A percentile compares a stretch with the other conserved stretches of the same genome.
Evolutionary conservation across 2,329 filamentous ascomycete species (phyloP).

Genomic region (Epichloe sibirici): DNA sequence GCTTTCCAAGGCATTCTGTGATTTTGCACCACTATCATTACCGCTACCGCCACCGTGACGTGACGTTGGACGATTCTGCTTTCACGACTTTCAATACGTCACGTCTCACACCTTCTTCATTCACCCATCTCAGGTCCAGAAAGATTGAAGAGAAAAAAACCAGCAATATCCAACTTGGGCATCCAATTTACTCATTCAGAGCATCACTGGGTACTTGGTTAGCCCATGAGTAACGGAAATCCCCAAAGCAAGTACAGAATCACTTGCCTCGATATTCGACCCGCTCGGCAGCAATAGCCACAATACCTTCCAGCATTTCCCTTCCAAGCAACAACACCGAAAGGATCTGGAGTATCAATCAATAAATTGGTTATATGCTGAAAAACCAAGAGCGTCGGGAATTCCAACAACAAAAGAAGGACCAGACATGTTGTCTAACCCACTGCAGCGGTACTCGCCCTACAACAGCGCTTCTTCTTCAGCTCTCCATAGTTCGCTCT

Average conservation of each 20-base stretch:
- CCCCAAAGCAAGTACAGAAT: constrained; percentile 3
- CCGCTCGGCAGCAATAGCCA: not conserved
- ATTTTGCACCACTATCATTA: not conserved
- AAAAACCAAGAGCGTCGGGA: not conserved
- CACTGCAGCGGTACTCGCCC: constrained; percentile 48
- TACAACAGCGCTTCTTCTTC: constrained; percentile 45
- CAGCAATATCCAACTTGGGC: not conserved
- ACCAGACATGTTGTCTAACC: constrained; percentile 49
- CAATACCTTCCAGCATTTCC: not conserved
- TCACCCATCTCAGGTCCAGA: too few relatives aligned
- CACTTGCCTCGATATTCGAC: not conserved
- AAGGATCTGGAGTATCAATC: not conserved
- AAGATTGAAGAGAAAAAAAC: not conserved
- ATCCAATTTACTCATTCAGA: not conserved
- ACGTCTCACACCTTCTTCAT: not conserved
- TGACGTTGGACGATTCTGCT: not conserved
- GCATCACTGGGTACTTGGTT: not conserved
- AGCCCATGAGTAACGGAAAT: not conserved
- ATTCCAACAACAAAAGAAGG: constrained; percentile 4
- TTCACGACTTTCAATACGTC: not conserved
- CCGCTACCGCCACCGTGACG: not conserved
- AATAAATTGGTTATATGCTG: too few relatives aligned
- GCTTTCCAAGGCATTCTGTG: not conserved
- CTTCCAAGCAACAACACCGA: not conserved
- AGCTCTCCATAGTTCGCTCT: constrained; percentile 41